These are phyloP conservation scores for Aspergillus luchuensis DNA, from an alignment of 2,329 filamentous ascomycete species.

Conservation along the genomic window DNA sequence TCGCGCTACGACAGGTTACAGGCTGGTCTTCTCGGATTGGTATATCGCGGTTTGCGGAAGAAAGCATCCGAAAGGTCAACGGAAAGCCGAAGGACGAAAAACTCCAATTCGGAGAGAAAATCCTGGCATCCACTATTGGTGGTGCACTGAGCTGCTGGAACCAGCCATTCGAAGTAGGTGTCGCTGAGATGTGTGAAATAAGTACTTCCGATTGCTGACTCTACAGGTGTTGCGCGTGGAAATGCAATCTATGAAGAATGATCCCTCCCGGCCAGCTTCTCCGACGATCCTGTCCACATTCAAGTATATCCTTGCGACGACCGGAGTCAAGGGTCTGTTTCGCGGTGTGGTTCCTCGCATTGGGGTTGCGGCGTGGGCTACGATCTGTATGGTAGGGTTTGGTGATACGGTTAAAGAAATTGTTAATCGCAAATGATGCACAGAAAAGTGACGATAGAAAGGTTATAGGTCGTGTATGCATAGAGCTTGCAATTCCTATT, in stretches of 20 bases:
- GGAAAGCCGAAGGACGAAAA: conserved; percentile 11
- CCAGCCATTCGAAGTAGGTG: conserved; percentile 24
- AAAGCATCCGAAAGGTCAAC: conserved; percentile 11
- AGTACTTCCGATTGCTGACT: not conserved
- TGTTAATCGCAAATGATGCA: not conserved
- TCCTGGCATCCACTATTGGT: conserved; percentile 23
- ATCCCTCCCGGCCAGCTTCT: conserved; percentile 11
- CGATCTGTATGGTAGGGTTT: conserved; percentile 24
- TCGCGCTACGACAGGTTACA: conserved; percentile 20
- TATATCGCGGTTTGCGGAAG: conserved; percentile 31
- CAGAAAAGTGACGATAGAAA: too few species aligned
- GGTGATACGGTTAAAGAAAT: conserved; percentile 13
- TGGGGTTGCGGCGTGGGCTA: conserved; percentile 22
- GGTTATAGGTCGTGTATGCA: too few species aligned
- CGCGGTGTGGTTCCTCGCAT: conserved; percentile 21
- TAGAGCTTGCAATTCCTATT: too few species aligned
- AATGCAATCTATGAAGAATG: conserved; percentile 19
- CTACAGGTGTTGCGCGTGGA: conserved; percentile 14
- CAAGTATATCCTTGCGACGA: conserved; percentile 10
- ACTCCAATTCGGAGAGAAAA: conserved; percentile 16
- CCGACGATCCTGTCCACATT: conserved; percentile 12
- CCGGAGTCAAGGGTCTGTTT: conserved; percentile 19
- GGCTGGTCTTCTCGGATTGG: conserved; percentile 23
- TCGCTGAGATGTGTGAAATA: too few species aligned
- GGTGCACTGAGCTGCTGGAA: conserved; percentile 23